Evolutionary conservation across 345 rosid species (phyloP).

Genomic region (Xanthoceras sorbifolium): DNA sequence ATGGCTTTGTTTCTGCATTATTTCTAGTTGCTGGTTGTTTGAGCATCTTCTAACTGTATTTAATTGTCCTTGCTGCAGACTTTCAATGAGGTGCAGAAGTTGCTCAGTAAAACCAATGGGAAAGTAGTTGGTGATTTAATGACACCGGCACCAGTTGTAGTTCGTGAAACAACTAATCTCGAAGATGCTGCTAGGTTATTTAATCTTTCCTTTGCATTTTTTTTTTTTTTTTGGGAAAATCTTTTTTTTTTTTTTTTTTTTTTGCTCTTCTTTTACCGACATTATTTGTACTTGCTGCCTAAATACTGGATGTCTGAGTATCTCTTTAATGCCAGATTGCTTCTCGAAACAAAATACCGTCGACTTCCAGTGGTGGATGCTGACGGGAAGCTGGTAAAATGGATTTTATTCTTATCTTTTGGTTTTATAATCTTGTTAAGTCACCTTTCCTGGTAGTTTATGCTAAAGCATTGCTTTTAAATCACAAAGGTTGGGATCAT

Average conservation of each 20-base stretch:
- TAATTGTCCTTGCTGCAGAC: constrained; percentile 49
- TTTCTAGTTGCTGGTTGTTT: not conserved
- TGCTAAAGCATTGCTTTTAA: not conserved
- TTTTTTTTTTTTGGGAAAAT: not conserved
- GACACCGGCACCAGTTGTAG: constrained; percentile 89
- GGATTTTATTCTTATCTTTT: not conserved
- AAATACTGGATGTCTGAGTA: constrained; percentile 20
- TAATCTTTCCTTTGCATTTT: not conserved
- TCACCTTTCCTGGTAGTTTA: not conserved
- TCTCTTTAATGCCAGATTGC: constrained; percentile 45
- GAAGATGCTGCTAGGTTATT: constrained; percentile 90
- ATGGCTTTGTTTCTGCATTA: not conserved
- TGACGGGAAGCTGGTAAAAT: constrained; percentile 80
- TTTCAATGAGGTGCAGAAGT: constrained; percentile 79
- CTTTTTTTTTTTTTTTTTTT: not conserved
- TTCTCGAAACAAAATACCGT: constrained; percentile 89
- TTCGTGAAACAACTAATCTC: constrained; percentile 76
- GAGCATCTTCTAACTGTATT: not conserved
- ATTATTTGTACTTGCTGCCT: not conserved
- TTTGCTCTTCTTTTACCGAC: not conserved
- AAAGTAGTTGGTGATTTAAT: constrained; percentile 81
- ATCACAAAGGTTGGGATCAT: constrained; percentile 80
- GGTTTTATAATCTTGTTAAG: not conserved
- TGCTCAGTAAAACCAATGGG: constrained; percentile 87
- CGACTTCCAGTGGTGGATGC: constrained; percentile 93